These are phyloP conservation scores for Tinospora cordifolia DNA, from an alignment of 164 flowering plant genomes.

Conservation along the genomic window DNA sequence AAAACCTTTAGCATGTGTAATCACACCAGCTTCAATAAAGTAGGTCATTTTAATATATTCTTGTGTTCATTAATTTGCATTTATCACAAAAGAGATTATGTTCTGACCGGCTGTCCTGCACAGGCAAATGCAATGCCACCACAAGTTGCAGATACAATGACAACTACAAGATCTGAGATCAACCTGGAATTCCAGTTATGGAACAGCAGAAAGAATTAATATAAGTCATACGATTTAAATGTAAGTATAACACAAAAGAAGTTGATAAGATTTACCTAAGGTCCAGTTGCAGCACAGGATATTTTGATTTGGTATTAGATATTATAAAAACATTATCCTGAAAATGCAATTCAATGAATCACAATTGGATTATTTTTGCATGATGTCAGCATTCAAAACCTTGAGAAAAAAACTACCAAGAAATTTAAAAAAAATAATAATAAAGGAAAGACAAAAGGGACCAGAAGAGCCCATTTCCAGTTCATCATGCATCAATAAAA, in stretches of 20 bases:
- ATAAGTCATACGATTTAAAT: neutral
- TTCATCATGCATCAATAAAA: neutral
- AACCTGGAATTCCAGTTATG: slow-evolving; percentile 39
- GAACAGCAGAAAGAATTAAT: neutral
- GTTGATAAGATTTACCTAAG: slow-evolving; percentile 39
- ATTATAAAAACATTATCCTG: slow-evolving; percentile 97
- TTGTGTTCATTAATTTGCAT: slow-evolving; percentile 10
- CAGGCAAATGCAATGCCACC: slow-evolving; percentile 98
- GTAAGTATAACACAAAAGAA: neutral
- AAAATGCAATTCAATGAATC: slow-evolving; percentile 11
- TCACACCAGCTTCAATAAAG: slow-evolving; percentile 1
- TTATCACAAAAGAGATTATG: slow-evolving; percentile 14
- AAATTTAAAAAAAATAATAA: neutral
- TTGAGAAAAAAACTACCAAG: neutral
- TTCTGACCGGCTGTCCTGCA: slow-evolving; percentile 91
- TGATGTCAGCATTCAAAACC: neutral
- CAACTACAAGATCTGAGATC: slow-evolving; percentile 89
- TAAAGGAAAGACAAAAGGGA: neutral
- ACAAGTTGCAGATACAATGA: slow-evolving; percentile 92
- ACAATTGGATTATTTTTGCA: slow-evolving; percentile 2
- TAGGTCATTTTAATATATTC: slow-evolving; percentile 2
- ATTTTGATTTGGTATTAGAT: slow-evolving; percentile 82
- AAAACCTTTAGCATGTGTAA: slow-evolving; percentile 1
- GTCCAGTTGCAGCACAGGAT: slow-evolving; percentile 80
- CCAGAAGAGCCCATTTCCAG: no score